A percentile compares a stretch with the other conserved stretches of the same genome.
These are phyloP conservation scores for Wallacemonas sp. DNA, from an alignment of 208 protist genomes.

Conservation along the genomic window DNA sequence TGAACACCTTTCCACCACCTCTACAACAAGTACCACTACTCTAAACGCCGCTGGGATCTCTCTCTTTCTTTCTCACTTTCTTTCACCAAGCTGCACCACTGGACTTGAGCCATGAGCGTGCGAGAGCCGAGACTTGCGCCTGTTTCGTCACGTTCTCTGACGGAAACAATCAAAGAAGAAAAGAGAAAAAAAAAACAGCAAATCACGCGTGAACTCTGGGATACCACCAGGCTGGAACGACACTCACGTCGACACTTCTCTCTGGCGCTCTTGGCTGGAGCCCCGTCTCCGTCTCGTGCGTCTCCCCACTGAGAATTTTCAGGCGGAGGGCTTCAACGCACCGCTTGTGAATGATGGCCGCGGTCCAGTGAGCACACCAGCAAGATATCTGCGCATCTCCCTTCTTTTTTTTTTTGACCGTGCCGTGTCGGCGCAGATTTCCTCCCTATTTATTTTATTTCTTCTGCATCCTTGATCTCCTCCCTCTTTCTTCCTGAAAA, in stretches of 20 bases:
- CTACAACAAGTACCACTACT: neutral
- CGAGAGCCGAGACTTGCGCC: too few relatives aligned
- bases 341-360: neutral
- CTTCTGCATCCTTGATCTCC: neutral
- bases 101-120: neutral
- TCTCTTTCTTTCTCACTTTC: neutral
- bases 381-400: slow-evolving; percentile 4
- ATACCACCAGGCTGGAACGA: too few relatives aligned
- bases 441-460: neutral
- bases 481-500: neutral
- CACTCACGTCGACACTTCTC: too few relatives aligned
- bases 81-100: slow-evolving; percentile 4
- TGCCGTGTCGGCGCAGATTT: neutral
- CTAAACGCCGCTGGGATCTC: neutral
- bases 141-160: too few relatives aligned
- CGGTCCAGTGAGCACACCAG: neutral
- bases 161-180: slow-evolving; percentile 1
- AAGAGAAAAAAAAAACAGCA: neutral
- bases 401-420: neutral
- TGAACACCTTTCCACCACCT: too few relatives aligned
- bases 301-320: too few relatives aligned
- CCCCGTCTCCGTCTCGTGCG: too few relatives aligned
- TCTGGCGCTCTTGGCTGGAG: too few relatives aligned
- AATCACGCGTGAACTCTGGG: too few relatives aligned
- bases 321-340: neutral